phyloP scores from a whole-genome alignment of 1,284 basidiomycete species.

The Ganoderma lingzhi region DNA sequence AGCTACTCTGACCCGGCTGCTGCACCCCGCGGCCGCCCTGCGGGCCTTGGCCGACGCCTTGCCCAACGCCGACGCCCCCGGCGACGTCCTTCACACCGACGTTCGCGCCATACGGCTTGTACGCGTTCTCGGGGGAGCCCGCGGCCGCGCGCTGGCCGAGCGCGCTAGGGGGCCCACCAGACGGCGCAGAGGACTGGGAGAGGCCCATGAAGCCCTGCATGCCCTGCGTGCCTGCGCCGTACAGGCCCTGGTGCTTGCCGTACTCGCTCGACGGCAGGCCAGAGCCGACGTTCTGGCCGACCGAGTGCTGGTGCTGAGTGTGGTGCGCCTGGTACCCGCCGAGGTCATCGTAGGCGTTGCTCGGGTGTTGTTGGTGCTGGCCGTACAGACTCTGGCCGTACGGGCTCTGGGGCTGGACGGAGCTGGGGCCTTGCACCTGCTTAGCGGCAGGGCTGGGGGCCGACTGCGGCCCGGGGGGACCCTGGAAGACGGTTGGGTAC shows the following conservation, averaged over 20 bases:
- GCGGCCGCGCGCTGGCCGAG: conserved; percentile 55
- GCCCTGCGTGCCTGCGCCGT: conserved; percentile 60
- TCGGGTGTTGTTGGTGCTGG: conserved; percentile 51
- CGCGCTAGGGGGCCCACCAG: conserved; percentile 50
- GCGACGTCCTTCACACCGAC: conserved; percentile 65
- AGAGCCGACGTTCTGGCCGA: conserved; percentile 59
- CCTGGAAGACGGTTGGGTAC: conserved; percentile 78
- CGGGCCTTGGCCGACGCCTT: conserved; percentile 53
- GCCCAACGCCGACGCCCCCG: conserved; percentile 52
- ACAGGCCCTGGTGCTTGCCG: conserved; percentile 64
- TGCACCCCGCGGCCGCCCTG: conserved; percentile 56
- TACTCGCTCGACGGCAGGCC: conserved; percentile 64
- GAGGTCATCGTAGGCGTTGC: conserved; percentile 72
- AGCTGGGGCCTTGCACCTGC: conserved; percentile 56
- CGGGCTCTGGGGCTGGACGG: conserved; percentile 66
- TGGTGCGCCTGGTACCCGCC: conserved; percentile 61
- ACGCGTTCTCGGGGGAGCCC: conserved; percentile 73
- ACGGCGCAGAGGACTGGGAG: conserved; percentile 54
- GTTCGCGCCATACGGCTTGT: conserved; percentile 72
- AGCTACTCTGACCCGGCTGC: conserved; percentile 59
- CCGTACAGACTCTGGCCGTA: conserved; percentile 54
- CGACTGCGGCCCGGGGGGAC: conserved; percentile 68
- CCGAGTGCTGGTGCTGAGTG: conserved; percentile 49
- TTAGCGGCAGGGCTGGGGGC: conserved; percentile 69
- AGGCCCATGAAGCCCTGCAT: conserved; percentile 79